These are phyloP conservation scores for Castanea mollissima DNA, from an alignment of 306 rosid genomes.

Conservation along the genomic window DNA sequence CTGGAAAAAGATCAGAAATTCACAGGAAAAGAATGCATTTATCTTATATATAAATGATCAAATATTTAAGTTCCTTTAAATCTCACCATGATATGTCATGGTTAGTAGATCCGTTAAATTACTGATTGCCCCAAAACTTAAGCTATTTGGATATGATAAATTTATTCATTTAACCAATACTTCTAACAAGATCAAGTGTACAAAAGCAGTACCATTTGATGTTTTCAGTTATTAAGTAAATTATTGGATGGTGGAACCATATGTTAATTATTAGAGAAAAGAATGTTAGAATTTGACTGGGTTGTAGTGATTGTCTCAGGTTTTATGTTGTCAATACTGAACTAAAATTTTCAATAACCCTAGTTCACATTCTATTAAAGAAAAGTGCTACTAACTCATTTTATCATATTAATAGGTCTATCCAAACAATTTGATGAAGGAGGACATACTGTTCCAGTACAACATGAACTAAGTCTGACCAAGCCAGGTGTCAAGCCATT, in stretches of 20 bases:
- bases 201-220: neutral
- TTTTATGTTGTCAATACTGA: neutral
- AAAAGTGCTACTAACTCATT: neutral
- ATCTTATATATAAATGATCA: neutral
- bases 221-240: neutral
- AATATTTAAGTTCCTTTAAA: neutral
- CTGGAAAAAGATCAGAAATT: neutral
- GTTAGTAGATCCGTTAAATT: too few relatives aligned
- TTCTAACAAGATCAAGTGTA: neutral
- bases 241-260: neutral
- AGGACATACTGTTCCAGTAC: conserved; percentile 1
- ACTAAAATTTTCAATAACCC: neutral
- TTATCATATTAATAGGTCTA: neutral
- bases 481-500: neutral
- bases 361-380: neutral
- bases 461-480: neutral
- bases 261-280: neutral
- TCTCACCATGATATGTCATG: neutral
- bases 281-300: neutral
- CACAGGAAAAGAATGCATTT: too few relatives aligned
- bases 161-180: too few relatives aligned
- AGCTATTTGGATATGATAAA: too few relatives aligned
- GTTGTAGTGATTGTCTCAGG: neutral
- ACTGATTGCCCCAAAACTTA: too few relatives aligned
- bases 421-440: conserved; percentile 2